A percentile compares a stretch with the other conserved stretches of the same genome.
Conservation (phyloP, 352 stramenopile species). For the Phytophthora constricta region DNA sequence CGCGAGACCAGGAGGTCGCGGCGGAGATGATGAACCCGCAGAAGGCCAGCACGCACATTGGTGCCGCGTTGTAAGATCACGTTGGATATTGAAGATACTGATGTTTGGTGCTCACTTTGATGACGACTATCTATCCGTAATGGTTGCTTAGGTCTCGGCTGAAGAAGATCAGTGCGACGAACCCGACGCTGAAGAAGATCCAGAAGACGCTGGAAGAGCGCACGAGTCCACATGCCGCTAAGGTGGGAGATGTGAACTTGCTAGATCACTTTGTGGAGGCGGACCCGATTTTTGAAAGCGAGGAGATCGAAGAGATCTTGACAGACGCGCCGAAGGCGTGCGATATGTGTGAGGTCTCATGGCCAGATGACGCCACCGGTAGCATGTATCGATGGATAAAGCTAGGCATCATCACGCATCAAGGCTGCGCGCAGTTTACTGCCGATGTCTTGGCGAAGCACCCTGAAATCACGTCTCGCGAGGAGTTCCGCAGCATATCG, state of each 20-base stretch:
- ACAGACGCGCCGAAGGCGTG: conserved; percentile 45
- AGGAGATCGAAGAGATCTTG: conserved; percentile 58
- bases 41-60: conserved; percentile 60
- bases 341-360: conserved; percentile 86
- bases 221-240: conserved; percentile 40
- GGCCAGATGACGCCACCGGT: conserved; percentile 64
- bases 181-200: conserved; percentile 71
- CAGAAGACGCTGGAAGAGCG: conserved; percentile 78
- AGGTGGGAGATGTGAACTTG: conserved; percentile 46
- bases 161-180: conserved; percentile 68
- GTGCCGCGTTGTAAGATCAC: conserved; percentile 62
- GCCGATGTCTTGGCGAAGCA: conserved; percentile 67
- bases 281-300: conserved; percentile 78
- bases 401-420: conserved; percentile 66
- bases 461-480: conserved; percentile 61
- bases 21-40: conserved; percentile 67
- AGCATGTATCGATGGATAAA: conserved; percentile 66
- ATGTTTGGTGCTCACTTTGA: not conserved
- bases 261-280: conserved; percentile 68
- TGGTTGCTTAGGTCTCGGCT: conserved; percentile 69
- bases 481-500: conserved; percentile 53
- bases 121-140: no score
- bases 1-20: conserved; percentile 59
- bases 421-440: conserved; percentile 80
- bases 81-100: no score